Evolutionary conservation across 495 filamentous ascomycete genomes (phyloP), one percentile per base, ranked within the genome.

Genomic region (Bombardia bombarda): DNA sequence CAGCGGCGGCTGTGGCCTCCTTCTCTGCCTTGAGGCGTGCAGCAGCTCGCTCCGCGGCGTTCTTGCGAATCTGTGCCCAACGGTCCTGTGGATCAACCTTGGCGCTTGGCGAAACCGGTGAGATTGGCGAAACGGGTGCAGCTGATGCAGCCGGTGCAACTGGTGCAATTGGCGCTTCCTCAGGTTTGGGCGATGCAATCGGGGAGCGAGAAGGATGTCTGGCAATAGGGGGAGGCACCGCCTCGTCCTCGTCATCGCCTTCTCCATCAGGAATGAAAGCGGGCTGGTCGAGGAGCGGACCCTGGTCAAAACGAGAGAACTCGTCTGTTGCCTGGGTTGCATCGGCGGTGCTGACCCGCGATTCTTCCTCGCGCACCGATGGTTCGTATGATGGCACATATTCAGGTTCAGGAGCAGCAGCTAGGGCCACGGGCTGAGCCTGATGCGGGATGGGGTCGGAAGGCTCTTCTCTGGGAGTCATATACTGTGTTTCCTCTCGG

Each of bases 51-150:
- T 90, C 84, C 6, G 86, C 87, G 9, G 92, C 92, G 49, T 95
- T 96, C 74, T 87, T 89, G 45, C 88, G 74, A 45, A 97, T 95
- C 67, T 93, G 86, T 3, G 89, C 90, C 92, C 92, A 98, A 28
- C 89, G 79, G 55, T 90, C 85, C 40, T 80, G 71, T 22, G 59
- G 41, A 58, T 70, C 44, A 16, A 38, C 36, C 24, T 34, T 28
- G 10, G 39, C 26, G 1, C 32, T 45, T 19, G 51, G 35, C 36
- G 67, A 49, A 5, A 55, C 46, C 4, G 55, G 58, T 3, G 62
- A 22, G 1, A 50, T 46, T 3, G 51, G 46, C 0, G 54, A 43
- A 14, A 51, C 45, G 5, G 32, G 7, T 17, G 18, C 32, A 34
- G 32, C 14, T 28, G 53, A 45, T 17, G 48, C 45, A 5, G 39